phyloP scores from a whole-genome alignment of 352 stramenopile genomes.

The Thalassiosira hispida region DNA sequence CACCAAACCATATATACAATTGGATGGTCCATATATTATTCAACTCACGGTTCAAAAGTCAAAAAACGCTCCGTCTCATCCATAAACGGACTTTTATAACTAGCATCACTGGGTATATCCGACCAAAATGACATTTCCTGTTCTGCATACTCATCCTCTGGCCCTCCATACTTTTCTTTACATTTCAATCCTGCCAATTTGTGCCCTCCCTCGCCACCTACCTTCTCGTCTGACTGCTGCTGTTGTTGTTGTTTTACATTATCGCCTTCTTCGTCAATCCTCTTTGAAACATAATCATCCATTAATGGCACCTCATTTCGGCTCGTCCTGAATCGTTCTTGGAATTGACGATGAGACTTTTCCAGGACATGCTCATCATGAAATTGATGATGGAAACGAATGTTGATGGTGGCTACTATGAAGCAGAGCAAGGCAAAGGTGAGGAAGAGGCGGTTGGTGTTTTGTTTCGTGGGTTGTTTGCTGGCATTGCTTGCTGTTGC shows the following conservation, averaged over 20 bases:
- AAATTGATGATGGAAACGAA: conserved; percentile 46
- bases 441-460: conserved; percentile 30
- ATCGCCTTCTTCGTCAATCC: conserved; percentile 1
- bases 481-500: not conserved
- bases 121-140: conserved; percentile 83
- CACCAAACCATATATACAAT: conserved; percentile 8
- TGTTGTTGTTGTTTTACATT: conserved; percentile 3
- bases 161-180: conserved; percentile 63
- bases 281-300: not conserved
- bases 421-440: conserved; percentile 31
- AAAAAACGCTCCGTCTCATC: conserved; percentile 69
- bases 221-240: not conserved
- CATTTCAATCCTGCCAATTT: conserved; percentile 68
- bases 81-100: conserved; percentile 61
- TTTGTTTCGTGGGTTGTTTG: not conserved
- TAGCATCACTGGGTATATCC: conserved; percentile 76
- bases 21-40: conserved; percentile 19
- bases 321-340: conserved; percentile 20
- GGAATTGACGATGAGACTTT: conserved; percentile 25
- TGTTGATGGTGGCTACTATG: conserved; percentile 41
- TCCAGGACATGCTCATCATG: conserved; percentile 41
- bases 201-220: conserved; percentile 3
- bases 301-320: not conserved
- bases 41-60: conserved; percentile 86
- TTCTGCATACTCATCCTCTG: conserved; percentile 50